Evolutionary conservation across 495 filamentous ascomycete species (phyloP), one percentile per base, ranked within the genome.

Genomic region (Aspergillus carlsbadensis): DNA sequence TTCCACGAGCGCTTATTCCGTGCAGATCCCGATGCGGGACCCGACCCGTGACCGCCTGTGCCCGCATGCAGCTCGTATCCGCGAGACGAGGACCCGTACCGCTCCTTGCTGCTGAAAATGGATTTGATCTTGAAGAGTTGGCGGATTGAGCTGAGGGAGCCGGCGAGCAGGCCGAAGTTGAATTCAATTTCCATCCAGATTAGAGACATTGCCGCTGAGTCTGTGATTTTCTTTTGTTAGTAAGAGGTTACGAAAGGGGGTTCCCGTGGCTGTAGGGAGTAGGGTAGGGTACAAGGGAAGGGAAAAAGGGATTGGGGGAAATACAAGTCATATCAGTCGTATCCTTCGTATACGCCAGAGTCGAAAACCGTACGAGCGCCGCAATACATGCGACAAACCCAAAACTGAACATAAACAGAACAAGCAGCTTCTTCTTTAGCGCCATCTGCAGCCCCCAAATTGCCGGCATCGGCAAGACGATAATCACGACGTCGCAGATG

Each of bases 371-470:
- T 6, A 39, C 52, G 5, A 60, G 52, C 13, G 36, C 44, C 2
- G 57, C 57, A 1, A 21, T 37, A 42, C 57, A 55, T 1, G 57
- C 57, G 13, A 55, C 37, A 21, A 60, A 44, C 6, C 57, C 52
- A 1, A 83, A 59, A 20, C 76, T 63, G 49, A 84, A 84, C 3
- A 84, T 62, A n/a, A 67, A 68, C 41, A 78, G 63, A 15, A 84
- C 65, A 7, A 70, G 75, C 13, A 82, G 58, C 62, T 82, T 83
- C 33, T 73, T 74, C 37, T 62, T 65, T 17, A 64, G 64, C 0
- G 77, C 77, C 36, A 77, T 76, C 37, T 75, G 69, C 52, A 79
- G 69, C 10, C 62, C 54, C 49, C 65, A 67, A 13, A 83, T 70
- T 2, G 76, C 77, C 20, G 66, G 68, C 31, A 83, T 64, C 11